Evolutionary conservation across 2,329 filamentous ascomycete genomes (phyloP), one percentile per base, ranked within the genome.

Genomic region (Orbilia oligospora): DNA sequence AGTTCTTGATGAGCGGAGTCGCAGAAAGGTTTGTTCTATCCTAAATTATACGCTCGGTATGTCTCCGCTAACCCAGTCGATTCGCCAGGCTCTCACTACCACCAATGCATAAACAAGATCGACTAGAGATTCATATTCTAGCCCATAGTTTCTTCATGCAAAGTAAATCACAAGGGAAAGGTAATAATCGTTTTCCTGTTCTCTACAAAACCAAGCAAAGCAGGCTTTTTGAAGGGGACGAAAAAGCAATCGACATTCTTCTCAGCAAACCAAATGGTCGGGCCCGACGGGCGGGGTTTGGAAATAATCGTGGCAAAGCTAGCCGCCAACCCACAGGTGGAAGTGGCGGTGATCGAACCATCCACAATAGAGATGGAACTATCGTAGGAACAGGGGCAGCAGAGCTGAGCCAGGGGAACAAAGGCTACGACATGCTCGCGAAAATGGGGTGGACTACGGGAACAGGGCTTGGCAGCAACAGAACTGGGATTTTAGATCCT

Each of bases 381-480:
- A 86, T 97, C 30, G 94, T 98, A 1, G 96, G 95, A 58, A 93
- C 89, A 0, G 89, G 90, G 58, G 94, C 95, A 0, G 92, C 94
- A 10, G 94, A 97, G 83, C 87, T 99, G 36, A 92, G 93, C 0
- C 86, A 87, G 3, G 92, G 92, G 67, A 98, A 97, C 83, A 93
- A 90, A 81, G 96, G 96, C 10, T 89, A 93, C 64, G 90, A 90
- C 2, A 92, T 99, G 90, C 85, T 99, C 80, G 93, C 97, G 85
- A 98, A 96, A 85, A 98, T 98, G 96, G 96, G 96, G 2, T 99
- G 96, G 94, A 92, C 89, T 79, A 91, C 88, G 66, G 96, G 96
- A 4, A 97, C 91, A 83, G 92, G 92, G 0, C 87, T 99, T 0
- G 96, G 96, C 66, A 90, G 92, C 10, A 97, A 97, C 84, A 93